Evolutionary conservation across 441 rosid genomes (phyloP).

Genomic region (Eruca vesicaria): DNA sequence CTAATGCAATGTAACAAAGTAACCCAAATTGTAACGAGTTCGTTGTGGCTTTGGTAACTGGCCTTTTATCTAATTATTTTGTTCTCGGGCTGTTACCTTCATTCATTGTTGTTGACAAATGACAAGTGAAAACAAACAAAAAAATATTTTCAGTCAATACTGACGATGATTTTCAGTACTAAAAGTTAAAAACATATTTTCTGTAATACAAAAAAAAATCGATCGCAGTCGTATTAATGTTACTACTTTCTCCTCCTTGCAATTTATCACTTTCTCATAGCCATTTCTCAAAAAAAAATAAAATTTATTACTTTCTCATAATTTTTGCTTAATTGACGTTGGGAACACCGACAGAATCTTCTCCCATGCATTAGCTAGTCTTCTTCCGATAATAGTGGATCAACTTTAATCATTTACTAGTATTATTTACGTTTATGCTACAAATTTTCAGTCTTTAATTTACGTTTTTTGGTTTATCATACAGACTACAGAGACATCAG

Average conservation of each 20-base stretch:
- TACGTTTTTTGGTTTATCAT: neutral
- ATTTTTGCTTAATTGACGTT: neutral
- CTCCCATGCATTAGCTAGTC: slow-evolving; percentile 1
- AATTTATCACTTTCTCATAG: too few relatives aligned
- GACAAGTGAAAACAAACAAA: too few relatives aligned
- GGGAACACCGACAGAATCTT: slow-evolving; percentile 32
- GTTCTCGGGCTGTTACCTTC: too few relatives aligned
- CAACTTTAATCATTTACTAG: slow-evolving; percentile 19
- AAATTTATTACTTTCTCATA: neutral
- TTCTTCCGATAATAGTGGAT: slow-evolving; percentile 29
- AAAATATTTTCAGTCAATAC: too few relatives aligned
- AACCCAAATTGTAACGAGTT: too few relatives aligned
- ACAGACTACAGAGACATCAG: neutral
- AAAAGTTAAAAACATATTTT: too few relatives aligned
- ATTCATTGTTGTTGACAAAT: too few relatives aligned
- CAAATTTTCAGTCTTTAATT: neutral
- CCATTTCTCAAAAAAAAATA: neutral
- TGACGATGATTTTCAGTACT: too few relatives aligned
- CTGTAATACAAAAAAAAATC: too few relatives aligned
- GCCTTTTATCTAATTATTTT: too few relatives aligned
- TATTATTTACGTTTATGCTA: neutral
- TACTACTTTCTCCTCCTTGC: neutral
- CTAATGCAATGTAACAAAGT: too few relatives aligned
- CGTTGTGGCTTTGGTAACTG: too few relatives aligned
- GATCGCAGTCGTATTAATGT: neutral